Base-by-base conservation (phyloP, 1,284 basidiomycete genomes). In the Boletellus sp. region DNA sequence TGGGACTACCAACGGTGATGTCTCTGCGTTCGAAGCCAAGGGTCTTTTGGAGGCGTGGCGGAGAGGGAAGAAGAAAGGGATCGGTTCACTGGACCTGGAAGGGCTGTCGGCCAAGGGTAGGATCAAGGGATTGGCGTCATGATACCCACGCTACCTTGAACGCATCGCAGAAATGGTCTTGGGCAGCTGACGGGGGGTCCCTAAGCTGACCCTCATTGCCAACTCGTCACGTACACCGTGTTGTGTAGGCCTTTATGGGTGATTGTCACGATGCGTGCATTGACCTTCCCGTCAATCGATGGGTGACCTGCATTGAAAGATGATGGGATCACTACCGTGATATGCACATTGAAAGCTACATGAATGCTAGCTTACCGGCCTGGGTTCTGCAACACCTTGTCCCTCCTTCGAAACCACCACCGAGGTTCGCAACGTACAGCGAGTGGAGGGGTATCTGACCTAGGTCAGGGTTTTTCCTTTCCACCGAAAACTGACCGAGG, bases 11-110 rank as follows among this genome's bases (percentile, higher is more conserved):
- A 64, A 76, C 38, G 65, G 70, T 16, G 70, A 72, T 2, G 75
- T 96, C 1, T 61, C 67, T 0, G 79, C 93, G 1, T 82, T 89
- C 40, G 92, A 97, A 72, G 90, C 84, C 11, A 84, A 74, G 63
- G 66, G 58, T 0, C 61, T 96, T 52, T 83, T 93, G 11, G 70
- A 79, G 55, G 62, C 57, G 5, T 90, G 83, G 80, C 75, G 73
- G 56, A 58, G 60, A n/a, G 78, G 75, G 4, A 40, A 64, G 39
- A 55, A 47, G 33, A 49, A 60, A 18, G 72, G 62, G 13, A 61
- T 74, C 16, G 59, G 62, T 32, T 69, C 68, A 7, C 47, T 75
- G 2, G 62, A 63, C 51, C 56, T 80, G 49, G 61, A 63, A 32
- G 72, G 69, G 15, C 49, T 73, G 35, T 66, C 59, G 39, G 68